Evolutionary conservation across 495 filamentous ascomycete species (phyloP).

Genomic region (Aspergillus kassunensis): DNA sequence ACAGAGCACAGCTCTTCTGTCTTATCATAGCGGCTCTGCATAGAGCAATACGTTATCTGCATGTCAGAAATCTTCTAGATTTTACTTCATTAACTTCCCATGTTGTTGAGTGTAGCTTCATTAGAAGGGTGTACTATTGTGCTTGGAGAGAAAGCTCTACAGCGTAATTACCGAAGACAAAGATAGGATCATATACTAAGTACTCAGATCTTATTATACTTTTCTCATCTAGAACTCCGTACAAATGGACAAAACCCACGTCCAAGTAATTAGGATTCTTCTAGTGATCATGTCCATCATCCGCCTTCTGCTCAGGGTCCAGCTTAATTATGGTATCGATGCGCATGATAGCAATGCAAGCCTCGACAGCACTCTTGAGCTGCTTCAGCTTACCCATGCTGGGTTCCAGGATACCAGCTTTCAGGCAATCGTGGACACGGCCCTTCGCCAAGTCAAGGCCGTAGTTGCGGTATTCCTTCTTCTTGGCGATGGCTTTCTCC

Average conservation of each 20-base stretch:
- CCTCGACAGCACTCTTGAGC: constrained; percentile 97
- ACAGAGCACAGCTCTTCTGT: not conserved
- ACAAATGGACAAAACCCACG: constrained; percentile 9
- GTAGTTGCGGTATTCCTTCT: constrained; percentile 98
- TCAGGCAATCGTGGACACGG: constrained; percentile 87
- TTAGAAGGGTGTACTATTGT: too few species aligned
- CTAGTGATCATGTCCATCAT: constrained; percentile 50
- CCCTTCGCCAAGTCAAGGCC: constrained; percentile 87
- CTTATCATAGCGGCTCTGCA: constrained; percentile 5
- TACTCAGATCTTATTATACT: constrained; percentile 23
- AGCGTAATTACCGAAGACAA: too few species aligned
- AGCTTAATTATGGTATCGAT: constrained; percentile 99
- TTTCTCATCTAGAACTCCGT: constrained; percentile 21
- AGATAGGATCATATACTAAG: constrained; percentile 1
- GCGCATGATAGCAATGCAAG: constrained; percentile 98
- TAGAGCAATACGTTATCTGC: constrained; percentile 3
- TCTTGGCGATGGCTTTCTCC: constrained; percentile 81
- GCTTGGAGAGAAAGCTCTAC: too few species aligned
- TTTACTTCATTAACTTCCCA: too few species aligned
- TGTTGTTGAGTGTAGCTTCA: too few species aligned
- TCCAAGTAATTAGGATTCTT: constrained; percentile 12
- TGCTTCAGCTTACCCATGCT: constrained; percentile 98
- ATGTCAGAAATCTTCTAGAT: too few species aligned
- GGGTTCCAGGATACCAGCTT: constrained; percentile 92
- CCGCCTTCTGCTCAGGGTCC: constrained; percentile 79